Evolutionary conservation across 2,329 filamentous ascomycete species (phyloP).

Genomic region (Diaporthe humulicola): DNA sequence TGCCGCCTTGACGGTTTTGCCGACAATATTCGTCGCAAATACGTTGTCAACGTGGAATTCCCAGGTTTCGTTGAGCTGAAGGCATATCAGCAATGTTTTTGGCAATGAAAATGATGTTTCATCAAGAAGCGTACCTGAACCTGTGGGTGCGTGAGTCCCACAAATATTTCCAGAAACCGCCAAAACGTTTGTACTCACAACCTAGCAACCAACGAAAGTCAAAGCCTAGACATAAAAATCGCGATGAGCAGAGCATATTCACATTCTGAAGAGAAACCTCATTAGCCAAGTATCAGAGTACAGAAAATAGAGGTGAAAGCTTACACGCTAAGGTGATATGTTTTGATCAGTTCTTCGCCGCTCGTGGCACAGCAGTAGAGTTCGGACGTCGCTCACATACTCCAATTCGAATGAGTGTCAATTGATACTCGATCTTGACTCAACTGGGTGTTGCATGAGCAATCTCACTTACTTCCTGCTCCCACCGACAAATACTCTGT

Average conservation of each 20-base stretch:
- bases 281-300: background rate
- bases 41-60: background rate
- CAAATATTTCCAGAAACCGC: too few relatives aligned
- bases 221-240: too few relatives aligned
- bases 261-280: background rate
- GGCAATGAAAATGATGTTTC: background rate
- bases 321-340: background rate
- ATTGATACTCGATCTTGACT: background rate
- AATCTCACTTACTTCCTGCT: background rate
- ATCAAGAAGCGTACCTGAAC: background rate
- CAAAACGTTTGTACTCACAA: too few relatives aligned
- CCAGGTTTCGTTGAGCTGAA: slow-evolving; percentile 10
- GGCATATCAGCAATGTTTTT: background rate
- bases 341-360: background rate
- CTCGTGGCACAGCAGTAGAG: fast-evolving
- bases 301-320: background rate
- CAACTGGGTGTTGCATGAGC: background rate
- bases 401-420: background rate
- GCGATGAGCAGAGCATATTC: background rate
- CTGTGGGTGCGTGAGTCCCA: background rate
- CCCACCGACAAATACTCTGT: background rate
- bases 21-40: background rate
- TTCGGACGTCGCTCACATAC: background rate
- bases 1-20: too few relatives aligned
- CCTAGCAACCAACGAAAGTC: too few relatives aligned